Evolutionary conservation across 2,329 filamentous ascomycete genomes (phyloP).

Genomic region (Cladosporium cucumerinum): DNA sequence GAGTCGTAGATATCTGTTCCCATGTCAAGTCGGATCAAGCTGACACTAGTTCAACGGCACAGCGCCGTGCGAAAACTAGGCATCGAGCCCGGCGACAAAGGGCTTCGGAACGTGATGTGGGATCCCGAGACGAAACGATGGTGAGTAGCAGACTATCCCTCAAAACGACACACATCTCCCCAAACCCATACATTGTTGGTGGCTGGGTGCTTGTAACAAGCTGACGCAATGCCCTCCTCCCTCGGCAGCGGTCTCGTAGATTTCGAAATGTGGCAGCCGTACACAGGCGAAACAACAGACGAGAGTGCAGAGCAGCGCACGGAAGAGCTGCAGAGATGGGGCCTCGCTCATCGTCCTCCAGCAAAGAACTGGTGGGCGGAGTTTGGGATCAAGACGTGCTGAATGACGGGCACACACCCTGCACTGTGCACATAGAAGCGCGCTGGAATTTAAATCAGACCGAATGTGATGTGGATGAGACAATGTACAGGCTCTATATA

Average conservation of each 20-base stretch:
- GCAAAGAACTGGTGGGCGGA: constrained; percentile 24
- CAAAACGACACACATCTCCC: no score
- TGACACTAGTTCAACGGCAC: background rate
- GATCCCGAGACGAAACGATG: constrained; percentile 18
- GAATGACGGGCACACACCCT: background rate
- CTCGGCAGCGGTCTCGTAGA: constrained; percentile 33
- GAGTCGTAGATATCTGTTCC: no score
- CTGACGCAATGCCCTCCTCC: no score
- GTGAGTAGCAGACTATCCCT: no score
- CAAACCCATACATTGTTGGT: no score
- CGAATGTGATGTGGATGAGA: background rate
- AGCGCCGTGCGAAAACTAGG: constrained; percentile 28
- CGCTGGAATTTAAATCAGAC: background rate
- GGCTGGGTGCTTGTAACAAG: no score
- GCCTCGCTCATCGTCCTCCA: constrained; percentile 27
- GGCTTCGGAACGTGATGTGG: constrained; percentile 33
- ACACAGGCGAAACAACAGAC: constrained; percentile 25
- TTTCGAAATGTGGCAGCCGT: constrained; percentile 30
- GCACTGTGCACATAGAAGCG: background rate
- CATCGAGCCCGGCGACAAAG: constrained; percentile 32
- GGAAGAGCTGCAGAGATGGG: constrained; percentile 24
- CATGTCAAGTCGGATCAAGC: background rate
- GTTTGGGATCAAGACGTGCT: constrained; percentile 16
- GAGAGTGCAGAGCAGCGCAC: constrained; percentile 20
- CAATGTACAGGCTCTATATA: constrained; percentile 1